A percentile compares a stretch with the other conserved stretches of the same genome.
Evolutionary conservation across 23 red algal genomes (phyloP).

Genomic region (Gracilaria vermiculophylla): DNA sequence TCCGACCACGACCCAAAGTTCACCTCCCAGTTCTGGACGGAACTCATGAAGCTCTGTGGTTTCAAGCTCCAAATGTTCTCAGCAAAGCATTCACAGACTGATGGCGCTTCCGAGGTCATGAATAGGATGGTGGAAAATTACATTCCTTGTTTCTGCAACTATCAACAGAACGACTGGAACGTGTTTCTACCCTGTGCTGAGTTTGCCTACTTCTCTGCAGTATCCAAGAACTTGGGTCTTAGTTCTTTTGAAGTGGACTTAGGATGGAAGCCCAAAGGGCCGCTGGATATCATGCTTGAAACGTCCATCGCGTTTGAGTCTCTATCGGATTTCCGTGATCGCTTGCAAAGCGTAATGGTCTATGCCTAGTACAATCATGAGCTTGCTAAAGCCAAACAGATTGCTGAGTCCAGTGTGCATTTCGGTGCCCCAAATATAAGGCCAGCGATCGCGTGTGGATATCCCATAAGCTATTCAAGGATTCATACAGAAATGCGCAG

Average conservation of each 20-base stretch:
- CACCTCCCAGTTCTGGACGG: not conserved
- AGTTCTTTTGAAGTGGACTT: slow-evolving; percentile 27
- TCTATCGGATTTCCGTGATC: not conserved
- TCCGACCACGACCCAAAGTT: slow-evolving; percentile 23
- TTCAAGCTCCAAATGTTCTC: not conserved
- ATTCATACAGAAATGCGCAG: no score
- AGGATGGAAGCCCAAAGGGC: slow-evolving; percentile 10
- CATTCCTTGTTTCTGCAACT: not conserved
- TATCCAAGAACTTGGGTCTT: not conserved
- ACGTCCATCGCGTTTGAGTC: not conserved
- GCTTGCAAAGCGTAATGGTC: not conserved
- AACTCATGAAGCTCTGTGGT: not conserved
- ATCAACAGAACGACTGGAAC: slow-evolving; percentile 28
- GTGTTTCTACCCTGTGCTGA: not conserved
- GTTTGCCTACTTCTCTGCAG: slow-evolving; percentile 35
- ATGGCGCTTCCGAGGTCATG: slow-evolving; percentile 27
- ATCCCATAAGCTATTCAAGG: no score
- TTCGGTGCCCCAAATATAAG: not conserved
- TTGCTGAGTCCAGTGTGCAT: not conserved
- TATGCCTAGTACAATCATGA: not conserved
- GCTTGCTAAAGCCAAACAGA: not conserved
- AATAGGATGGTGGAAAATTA: not conserved
- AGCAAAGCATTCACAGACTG: slow-evolving; percentile 1
- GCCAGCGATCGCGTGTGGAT: not conserved
- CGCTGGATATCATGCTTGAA: not conserved